Evolutionary conservation across 129 eudicot species (phyloP).

Genomic region (Pittosporum tobira): DNA sequence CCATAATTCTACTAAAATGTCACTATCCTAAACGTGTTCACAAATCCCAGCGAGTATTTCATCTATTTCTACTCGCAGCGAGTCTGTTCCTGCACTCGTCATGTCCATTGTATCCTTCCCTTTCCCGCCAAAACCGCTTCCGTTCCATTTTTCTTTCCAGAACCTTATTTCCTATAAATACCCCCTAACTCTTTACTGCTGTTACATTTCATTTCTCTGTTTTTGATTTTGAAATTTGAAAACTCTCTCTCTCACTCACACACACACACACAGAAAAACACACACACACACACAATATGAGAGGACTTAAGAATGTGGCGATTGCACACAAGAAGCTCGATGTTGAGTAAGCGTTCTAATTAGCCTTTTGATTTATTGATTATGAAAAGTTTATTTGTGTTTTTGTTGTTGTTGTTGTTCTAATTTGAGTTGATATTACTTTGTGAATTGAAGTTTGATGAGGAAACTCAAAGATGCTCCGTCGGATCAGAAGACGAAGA

Average conservation of each 20-base stretch:
- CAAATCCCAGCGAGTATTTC: not conserved
- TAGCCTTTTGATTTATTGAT: too few species aligned
- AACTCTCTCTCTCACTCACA: not conserved
- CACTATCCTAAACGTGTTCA: not conserved
- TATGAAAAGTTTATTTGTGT: not conserved
- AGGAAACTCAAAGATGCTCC: conserved; percentile 32
- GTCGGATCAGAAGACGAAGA: conserved; percentile 13
- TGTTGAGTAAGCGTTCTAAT: not conserved
- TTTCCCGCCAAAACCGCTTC: not conserved
- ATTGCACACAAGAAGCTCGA: not conserved
- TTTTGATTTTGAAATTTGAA: too few species aligned
- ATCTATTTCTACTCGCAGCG: not conserved
- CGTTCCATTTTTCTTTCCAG: not conserved
- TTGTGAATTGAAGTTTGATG: conserved; percentile 18
- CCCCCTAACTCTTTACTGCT: not conserved
- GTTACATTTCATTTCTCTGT: not conserved
- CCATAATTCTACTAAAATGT: too few species aligned
- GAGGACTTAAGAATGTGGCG: not conserved
- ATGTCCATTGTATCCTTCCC: not conserved
- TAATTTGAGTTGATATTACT: not conserved
- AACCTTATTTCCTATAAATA: not conserved
- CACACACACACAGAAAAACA: not conserved
- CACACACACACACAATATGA: not conserved
- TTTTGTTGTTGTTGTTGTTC: not conserved
- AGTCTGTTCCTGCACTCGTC: not conserved